Percentiles rank a stretch among this genome's conserved stretches.
Conservation (phyloP, 441 rosid genomes). For the Daphne laureola region DNA sequence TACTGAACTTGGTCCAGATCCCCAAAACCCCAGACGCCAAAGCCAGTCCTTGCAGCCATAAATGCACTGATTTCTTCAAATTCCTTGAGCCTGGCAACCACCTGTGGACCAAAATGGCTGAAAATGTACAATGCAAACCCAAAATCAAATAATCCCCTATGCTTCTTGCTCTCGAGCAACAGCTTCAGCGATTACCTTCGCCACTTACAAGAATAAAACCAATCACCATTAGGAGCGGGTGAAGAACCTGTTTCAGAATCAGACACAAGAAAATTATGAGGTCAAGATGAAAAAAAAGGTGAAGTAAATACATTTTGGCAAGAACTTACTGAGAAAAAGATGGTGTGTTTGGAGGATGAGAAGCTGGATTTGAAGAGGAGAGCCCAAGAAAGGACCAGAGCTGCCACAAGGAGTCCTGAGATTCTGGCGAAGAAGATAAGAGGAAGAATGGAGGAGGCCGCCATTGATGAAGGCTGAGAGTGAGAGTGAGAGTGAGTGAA, state of each 20-base stretch:
- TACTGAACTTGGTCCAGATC: conserved; percentile 78
- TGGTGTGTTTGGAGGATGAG: conserved; percentile 42
- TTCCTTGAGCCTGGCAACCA: conserved; percentile 85
- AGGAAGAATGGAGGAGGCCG: conserved; percentile 23
- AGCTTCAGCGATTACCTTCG: conserved; percentile 48
- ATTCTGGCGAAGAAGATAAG: conserved; percentile 59
- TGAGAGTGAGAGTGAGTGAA: conserved; percentile 1
- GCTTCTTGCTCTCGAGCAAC: neutral
- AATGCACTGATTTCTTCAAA: conserved; percentile 72
- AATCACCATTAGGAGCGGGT: conserved; percentile 85
- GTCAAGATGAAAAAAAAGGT: no score
- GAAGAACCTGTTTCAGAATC: conserved; percentile 45
- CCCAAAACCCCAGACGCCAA: conserved; percentile 74
- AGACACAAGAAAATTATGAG: neutral
- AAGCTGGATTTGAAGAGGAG: conserved; percentile 51
- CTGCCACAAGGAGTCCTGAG: conserved; percentile 46
- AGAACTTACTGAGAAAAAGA: conserved; percentile 46
- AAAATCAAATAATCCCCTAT: neutral
- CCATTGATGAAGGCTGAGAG: neutral
- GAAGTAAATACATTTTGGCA: no score
- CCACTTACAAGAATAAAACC: conserved; percentile 88
- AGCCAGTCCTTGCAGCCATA: conserved; percentile 80
- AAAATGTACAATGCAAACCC: conserved; percentile 11
- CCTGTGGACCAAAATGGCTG: conserved; percentile 82
- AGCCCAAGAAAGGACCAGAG: conserved; percentile 59